Evolutionary conservation across 169 alveolate species (phyloP).

Genomic region (Eimeria brunetti): DNA sequence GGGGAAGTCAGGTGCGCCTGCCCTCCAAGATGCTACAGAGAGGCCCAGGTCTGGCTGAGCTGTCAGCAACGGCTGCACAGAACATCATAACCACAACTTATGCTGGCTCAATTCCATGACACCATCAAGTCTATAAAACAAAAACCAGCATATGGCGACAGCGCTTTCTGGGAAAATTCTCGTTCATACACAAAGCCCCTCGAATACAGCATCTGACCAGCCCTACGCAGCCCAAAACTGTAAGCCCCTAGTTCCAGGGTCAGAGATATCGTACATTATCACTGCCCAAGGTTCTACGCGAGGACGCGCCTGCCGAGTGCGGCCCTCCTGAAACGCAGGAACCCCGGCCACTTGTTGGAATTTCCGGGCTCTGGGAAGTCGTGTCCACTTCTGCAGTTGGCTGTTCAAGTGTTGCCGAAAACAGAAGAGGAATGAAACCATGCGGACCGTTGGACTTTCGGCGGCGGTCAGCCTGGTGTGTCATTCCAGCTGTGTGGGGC

Average conservation of each 20-base stretch:
- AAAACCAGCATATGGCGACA: background rate
- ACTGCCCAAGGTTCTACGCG: slow-evolving; percentile 7
- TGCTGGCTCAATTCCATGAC: background rate
- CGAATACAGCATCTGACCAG: background rate
- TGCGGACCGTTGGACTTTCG: background rate
- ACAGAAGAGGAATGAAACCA: background rate
- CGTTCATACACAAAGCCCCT: background rate
- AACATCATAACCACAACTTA: background rate
- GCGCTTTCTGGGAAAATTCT: background rate
- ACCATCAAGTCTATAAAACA: background rate
- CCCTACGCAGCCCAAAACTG: background rate
- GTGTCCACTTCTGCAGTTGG: slow-evolving; percentile 7
- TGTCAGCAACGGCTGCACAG: slow-evolving; percentile 17
- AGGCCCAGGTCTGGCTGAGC: slow-evolving; percentile 23
- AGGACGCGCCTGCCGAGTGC: background rate
- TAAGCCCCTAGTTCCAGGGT: background rate
- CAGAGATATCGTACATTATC: background rate
- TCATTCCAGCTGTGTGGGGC: background rate
- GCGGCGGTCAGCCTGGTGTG: background rate
- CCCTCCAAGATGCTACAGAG: slow-evolving; percentile 14
- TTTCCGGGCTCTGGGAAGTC: background rate
- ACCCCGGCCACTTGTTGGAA: background rate
- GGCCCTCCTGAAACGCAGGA: background rate
- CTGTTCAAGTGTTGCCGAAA: slow-evolving; percentile 33
- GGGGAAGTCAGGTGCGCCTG: background rate